phyloP scores from a whole-genome alignment of 768 basidiomycete species.

The Mycena maculata region DNA sequence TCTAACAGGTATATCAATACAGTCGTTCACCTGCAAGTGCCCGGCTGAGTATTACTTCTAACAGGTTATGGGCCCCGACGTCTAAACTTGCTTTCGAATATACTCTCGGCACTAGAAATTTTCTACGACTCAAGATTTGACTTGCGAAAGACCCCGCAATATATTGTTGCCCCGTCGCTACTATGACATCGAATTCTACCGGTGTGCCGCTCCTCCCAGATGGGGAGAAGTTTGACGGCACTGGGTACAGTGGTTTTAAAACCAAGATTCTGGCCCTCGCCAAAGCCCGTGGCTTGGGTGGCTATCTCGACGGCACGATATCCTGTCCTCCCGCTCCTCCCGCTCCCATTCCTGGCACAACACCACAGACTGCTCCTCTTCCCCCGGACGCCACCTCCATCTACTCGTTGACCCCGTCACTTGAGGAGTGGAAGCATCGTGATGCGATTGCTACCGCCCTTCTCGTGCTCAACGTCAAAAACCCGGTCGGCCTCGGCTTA shows the following conservation, averaged over 20 bases:
- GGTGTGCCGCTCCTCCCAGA: constrained; percentile 12
- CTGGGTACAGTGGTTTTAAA: not conserved
- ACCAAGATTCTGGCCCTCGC: constrained; percentile 3
- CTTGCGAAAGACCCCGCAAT: too few species aligned
- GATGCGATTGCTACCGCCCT: constrained; percentile 35
- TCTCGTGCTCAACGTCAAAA: too few species aligned
- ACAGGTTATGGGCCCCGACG: too few species aligned
- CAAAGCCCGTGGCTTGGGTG: not conserved
- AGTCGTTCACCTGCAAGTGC: too few species aligned
- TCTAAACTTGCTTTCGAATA: too few species aligned
- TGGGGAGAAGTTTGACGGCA: constrained; percentile 21
- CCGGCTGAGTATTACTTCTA: too few species aligned
- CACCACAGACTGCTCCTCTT: not conserved
- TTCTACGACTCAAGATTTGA: too few species aligned
- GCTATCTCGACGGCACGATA: constrained; percentile 4
- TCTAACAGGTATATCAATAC: too few species aligned
- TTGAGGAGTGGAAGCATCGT: constrained; percentile 35
- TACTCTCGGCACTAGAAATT: too few species aligned
- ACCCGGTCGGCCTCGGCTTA: constrained; percentile 38
- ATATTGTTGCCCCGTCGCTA: too few species aligned
- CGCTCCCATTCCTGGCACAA: too few species aligned
- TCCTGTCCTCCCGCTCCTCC: too few species aligned
- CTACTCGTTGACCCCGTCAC: constrained; percentile 26
- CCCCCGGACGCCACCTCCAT: constrained; percentile 20
- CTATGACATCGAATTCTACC: not conserved